Percentiles rank a stretch among this genome's conserved stretches.
Conservation (phyloP, 306 rosid species). For the Potentilla sterilis region DNA sequence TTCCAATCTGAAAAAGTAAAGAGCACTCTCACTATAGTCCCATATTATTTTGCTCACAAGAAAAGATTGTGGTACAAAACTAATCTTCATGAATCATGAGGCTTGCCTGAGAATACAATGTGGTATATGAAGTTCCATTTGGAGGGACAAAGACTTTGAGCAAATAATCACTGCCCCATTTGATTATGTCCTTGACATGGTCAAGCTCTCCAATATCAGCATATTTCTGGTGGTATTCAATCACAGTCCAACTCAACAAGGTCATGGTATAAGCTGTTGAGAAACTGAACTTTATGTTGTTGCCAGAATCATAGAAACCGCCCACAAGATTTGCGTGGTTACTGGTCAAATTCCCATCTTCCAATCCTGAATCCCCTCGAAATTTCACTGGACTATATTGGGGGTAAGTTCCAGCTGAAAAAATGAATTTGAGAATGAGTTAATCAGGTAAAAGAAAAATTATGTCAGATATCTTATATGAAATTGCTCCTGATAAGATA, state of each 20-base stretch:
- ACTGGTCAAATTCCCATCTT: slow-evolving; percentile 47
- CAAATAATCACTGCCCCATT: slow-evolving; percentile 82
- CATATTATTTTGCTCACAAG: not conserved
- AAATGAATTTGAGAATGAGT: not conserved
- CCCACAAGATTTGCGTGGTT: slow-evolving; percentile 46
- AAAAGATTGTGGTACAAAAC: slow-evolving; percentile 3
- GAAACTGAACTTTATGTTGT: slow-evolving; percentile 76
- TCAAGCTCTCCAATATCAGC: slow-evolving; percentile 62
- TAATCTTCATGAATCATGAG: not conserved
- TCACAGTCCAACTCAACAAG: slow-evolving; percentile 73
- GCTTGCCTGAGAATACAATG: slow-evolving; percentile 70
- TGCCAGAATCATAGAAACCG: slow-evolving; percentile 94
- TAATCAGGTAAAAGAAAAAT: not conserved
- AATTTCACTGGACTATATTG: slow-evolving; percentile 54
- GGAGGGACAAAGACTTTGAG: slow-evolving; percentile 54
- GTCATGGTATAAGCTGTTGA: slow-evolving; percentile 78
- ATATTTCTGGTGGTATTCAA: slow-evolving; percentile 73
- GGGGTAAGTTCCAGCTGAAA: slow-evolving; percentile 68
- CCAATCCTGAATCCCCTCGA: slow-evolving; percentile 69
- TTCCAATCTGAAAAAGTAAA: slow-evolving; percentile 52
- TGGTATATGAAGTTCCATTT: slow-evolving; percentile 37
- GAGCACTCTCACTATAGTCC: not conserved
- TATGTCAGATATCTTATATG: not conserved
- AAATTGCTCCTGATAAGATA: not conserved
- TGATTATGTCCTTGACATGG: slow-evolving; percentile 76